Evolutionary conservation across 2,329 filamentous ascomycete genomes (phyloP), one percentile per base, ranked within the genome.

Genomic region (Teratosphaeriaceae sp.): DNA sequence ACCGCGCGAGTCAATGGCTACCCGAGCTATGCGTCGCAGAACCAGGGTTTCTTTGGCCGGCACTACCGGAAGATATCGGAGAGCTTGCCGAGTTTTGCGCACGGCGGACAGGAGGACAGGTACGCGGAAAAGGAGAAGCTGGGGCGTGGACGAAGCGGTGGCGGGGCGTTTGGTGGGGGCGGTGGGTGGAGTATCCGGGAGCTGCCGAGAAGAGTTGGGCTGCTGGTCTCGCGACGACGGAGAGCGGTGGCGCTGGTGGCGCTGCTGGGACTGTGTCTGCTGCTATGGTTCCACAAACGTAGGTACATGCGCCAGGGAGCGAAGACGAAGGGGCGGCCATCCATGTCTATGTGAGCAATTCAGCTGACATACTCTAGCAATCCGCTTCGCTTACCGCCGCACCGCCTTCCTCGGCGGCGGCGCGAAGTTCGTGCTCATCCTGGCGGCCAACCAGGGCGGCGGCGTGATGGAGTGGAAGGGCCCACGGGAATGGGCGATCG

Each of bases 381-480:
- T n/a, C n/a, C n/a, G n/a, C n/a, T n/a, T n/a, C n/a, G n/a, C n/a
- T 47, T 95, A 86, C 72, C 80, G 88, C 57, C 76, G 85, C 67
- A 75, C 83, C 36, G 70, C 81, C 26, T 76, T 76, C 66, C 72
- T 94, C 3, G 89, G 90, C 39, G 86, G 86, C 38, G 92, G 92
- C 16, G 82, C 83, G 60, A 97, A 95, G 59, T 89, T 85, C 60
- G 92, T 98, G 51, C 84, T 98, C 42, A 88, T 98, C 49, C 73
- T 97, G 16, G 89, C 85, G 19, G 89, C 92, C 43, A 98, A 98
- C 60, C 78, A 94, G 50, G 92, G 92, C 38, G 92, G 92, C 46
- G 92, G 92, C 57, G 92, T 98, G 6, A 97, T 97, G 88, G 90
- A 96, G 61, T 96, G 88, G 90, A 98, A 98, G 66, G 90, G 90